Conservation (phyloP, 192 early-diverging fungal species). For the Chytriomyces sp. region DNA sequence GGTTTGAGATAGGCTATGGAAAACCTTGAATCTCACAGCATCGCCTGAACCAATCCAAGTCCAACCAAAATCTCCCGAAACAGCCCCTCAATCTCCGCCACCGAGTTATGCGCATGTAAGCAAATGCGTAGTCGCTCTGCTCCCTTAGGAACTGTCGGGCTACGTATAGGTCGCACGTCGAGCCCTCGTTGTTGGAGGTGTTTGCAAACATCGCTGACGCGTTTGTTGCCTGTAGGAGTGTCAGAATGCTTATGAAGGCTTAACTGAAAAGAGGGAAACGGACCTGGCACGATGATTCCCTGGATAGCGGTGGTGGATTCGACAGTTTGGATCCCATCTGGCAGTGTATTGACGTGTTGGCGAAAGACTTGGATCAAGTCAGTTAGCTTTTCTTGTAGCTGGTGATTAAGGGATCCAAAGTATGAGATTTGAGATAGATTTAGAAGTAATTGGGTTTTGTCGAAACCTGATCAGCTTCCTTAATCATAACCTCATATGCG, state of each 20-base stretch:
- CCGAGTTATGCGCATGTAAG: slow-evolving; percentile 75
- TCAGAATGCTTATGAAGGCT: not conserved
- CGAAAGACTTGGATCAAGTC: slow-evolving; percentile 58
- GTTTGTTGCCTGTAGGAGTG: slow-evolving; percentile 51
- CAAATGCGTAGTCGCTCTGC: slow-evolving; percentile 84
- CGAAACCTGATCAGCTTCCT: slow-evolving; percentile 58
- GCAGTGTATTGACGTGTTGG: slow-evolving; percentile 6
- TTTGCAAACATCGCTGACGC: slow-evolving; percentile 46
- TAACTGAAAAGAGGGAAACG: slow-evolving; percentile 26
- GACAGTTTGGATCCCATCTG: slow-evolving; percentile 45
- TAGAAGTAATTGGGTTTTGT: no score
- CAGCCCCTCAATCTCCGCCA: slow-evolving; percentile 55
- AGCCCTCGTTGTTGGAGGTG: slow-evolving; percentile 52
- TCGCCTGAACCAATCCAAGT: not conserved
- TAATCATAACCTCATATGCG: slow-evolving; percentile 64
- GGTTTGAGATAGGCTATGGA: no score
- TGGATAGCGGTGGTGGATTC: slow-evolving; percentile 76
- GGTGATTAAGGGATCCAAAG: no score
- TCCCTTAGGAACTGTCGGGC: slow-evolving; percentile 78
- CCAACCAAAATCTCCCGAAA: slow-evolving; percentile 53
- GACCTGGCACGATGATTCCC: slow-evolving; percentile 71
- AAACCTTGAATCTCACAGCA: no score
- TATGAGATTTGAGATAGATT: no score
- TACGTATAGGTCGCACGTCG: slow-evolving; percentile 76
- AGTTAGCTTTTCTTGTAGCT: slow-evolving; percentile 43